These are phyloP conservation scores for Phaeosphaeriaceae sp. DNA, from an alignment of 2,329 filamentous ascomycete species.

Conservation along the genomic window DNA sequence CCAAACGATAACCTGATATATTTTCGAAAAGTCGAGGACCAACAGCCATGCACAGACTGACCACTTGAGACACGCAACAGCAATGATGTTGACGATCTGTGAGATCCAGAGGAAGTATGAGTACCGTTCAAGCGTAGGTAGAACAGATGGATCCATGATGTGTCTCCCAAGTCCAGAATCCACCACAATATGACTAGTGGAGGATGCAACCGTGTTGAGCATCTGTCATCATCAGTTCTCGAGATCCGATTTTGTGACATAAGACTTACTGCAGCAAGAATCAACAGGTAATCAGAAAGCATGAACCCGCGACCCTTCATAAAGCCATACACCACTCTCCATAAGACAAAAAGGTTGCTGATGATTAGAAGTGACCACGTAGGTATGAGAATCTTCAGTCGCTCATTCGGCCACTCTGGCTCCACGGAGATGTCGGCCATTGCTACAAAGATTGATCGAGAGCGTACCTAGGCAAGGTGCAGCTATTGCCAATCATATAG, in stretches of 20 bases:
- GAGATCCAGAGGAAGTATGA: conserved; percentile 32
- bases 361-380: conserved; percentile 25
- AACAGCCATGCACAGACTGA: conserved; percentile 40
- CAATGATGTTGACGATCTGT: conserved; percentile 36
- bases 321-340: conserved; percentile 32
- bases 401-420: conserved; percentile 33
- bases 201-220: conserved; percentile 24
- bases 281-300: conserved; percentile 33
- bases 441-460: background rate
- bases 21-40: conserved; percentile 27
- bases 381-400: conserved; percentile 28
- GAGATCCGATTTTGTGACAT: background rate
- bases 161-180: conserved; percentile 29
- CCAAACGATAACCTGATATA: conserved; percentile 32
- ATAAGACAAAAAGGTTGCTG: conserved; percentile 29
- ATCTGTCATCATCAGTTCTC: conserved; percentile 16
- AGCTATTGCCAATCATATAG: background rate
- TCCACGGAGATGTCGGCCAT: conserved; percentile 5
- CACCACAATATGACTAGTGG: conserved; percentile 19
- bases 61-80: conserved; percentile 38
- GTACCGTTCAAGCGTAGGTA: conserved; percentile 23
- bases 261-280: conserved; percentile 31
- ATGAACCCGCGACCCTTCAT: conserved; percentile 27
- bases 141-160: conserved; percentile 29
- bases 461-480: too few relatives aligned